phyloP scores from a whole-genome alignment of 495 filamentous ascomycete genomes.

The Glutinoglossum americanum region DNA sequence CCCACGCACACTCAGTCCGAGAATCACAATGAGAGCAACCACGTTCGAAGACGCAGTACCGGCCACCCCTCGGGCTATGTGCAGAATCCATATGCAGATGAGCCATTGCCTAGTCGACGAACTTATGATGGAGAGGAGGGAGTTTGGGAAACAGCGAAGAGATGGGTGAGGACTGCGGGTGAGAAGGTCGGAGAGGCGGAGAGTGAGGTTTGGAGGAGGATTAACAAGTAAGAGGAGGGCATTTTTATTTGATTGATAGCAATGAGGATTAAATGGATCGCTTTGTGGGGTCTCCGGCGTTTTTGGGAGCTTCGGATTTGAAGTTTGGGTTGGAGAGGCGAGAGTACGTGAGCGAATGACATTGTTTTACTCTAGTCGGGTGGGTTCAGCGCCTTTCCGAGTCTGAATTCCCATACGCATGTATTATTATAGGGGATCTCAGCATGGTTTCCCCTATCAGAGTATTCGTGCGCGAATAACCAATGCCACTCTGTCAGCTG shows the following conservation, averaged over 20 bases:
- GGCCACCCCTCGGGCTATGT: conserved; percentile 30
- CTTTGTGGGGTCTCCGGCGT: neutral
- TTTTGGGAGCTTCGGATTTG: too few species aligned
- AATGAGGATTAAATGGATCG: too few species aligned
- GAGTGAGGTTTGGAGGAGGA: conserved; percentile 46
- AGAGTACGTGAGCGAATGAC: neutral
- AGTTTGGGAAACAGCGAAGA: conserved; percentile 32
- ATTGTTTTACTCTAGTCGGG: too few species aligned
- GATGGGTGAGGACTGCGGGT: conserved; percentile 38
- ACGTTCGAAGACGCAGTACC: conserved; percentile 16
- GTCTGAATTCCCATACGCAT: too few species aligned
- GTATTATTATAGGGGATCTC: neutral
- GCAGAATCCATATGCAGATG: conserved; percentile 31
- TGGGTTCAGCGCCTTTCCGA: too few species aligned
- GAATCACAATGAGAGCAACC: too few species aligned
- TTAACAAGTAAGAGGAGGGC: neutral
- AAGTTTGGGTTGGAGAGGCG: too few species aligned
- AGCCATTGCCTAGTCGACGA: conserved; percentile 13
- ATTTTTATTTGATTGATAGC: too few species aligned
- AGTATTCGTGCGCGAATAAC: neutral
- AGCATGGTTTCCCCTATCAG: neutral
- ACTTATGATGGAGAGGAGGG: conserved; percentile 13
- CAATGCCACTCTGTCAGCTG: neutral
- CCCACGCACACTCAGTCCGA: neutral
- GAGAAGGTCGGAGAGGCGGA: conserved; percentile 39